Evolutionary conservation across 345 rosid genomes (phyloP), one percentile per base, ranked within the genome.

Genomic region (Bruguiera sexangula): DNA sequence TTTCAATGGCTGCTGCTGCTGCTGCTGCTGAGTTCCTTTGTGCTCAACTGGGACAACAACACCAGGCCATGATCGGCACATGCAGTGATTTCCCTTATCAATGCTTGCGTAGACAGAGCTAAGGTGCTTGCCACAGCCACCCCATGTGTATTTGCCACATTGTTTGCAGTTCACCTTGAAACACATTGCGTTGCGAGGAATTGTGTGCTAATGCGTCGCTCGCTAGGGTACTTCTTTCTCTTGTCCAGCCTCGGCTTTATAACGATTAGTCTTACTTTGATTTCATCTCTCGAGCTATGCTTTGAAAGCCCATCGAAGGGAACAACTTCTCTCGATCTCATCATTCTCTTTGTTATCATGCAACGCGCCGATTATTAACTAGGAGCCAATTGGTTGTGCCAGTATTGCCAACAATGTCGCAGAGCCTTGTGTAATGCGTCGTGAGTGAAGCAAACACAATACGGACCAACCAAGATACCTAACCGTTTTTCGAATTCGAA

Each of bases 21-120:
- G 60, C 29, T 22, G 60, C 29, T 56, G 60, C 16, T 56, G 5
- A 56, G 30, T 56, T 8, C 16, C 29, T 9, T 8, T 56, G 16
- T 2, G 60, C 60, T 56, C 30, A 27, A 56, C 29, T 2, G 16
- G 30, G 16, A 22, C 16, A 27, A 56, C 60, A 10, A 22, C 30
- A 3, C 60, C 60, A 22, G 60, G 30, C 60, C 60, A 56, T 56
- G 60, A 56, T 24, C 30, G 60, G 60, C 60, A 56, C 60, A 56
- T 24, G 30, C 60, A 56, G 29, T 56, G 60, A 21, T 56, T 22
- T 4, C 30, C 60, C 30, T 24, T 24, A 10, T 56, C 18, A 56
- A 56, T 56, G 60, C 16, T 10, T 22, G 60, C 30, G 6, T 22
- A 56, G 60, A 56, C 30, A 27, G 30, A 22, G 60, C 60, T 56